A percentile compares a stretch with the other conserved stretches of the same genome.
These are phyloP conservation scores for Scheffersomyces segobiensis DNA, from an alignment of 1,139 yeast genomes.

Conservation along the genomic window DNA sequence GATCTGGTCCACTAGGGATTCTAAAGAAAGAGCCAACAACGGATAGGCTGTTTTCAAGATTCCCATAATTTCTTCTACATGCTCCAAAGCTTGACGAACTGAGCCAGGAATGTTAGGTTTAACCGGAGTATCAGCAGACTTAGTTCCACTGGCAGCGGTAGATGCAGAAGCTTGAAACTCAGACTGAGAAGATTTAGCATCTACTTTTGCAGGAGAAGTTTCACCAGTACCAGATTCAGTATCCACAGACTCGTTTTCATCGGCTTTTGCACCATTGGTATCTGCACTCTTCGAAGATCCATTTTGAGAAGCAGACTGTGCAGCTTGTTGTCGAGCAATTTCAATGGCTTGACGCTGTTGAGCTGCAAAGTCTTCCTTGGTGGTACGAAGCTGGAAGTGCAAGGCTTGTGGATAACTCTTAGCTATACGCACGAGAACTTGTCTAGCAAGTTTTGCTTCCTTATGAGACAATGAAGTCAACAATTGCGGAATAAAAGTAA, in stretches of 20 bases:
- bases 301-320: slow-evolving; percentile 2
- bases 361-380: slow-evolving; percentile 90
- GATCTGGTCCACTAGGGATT: slow-evolving; percentile 93
- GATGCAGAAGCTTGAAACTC: slow-evolving; percentile 10
- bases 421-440: slow-evolving; percentile 86
- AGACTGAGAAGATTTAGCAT: background rate
- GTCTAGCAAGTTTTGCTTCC: slow-evolving; percentile 87
- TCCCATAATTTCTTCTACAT: slow-evolving; percentile 93
- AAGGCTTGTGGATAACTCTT: slow-evolving; percentile 96
- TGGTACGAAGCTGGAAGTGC: slow-evolving; percentile 92
- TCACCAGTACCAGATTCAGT: background rate
- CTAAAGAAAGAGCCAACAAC: slow-evolving; percentile 84
- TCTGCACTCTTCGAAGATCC: slow-evolving; percentile 8
- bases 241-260: slow-evolving; percentile 3
- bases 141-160: slow-evolving; percentile 13
- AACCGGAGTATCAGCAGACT: background rate
- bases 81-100: slow-evolving; percentile 83
- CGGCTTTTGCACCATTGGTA: slow-evolving; percentile 4
- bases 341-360: slow-evolving; percentile 79
- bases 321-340: slow-evolving; percentile 44
- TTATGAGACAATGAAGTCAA: slow-evolving; percentile 85
- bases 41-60: slow-evolving; percentile 96
- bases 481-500: slow-evolving; percentile 92
- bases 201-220: slow-evolving; percentile 2
- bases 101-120: slow-evolving; percentile 12